phyloP scores from a whole-genome alignment of 2,329 filamentous ascomycete species.

The Pseudovirgaria hyperparasitica region DNA sequence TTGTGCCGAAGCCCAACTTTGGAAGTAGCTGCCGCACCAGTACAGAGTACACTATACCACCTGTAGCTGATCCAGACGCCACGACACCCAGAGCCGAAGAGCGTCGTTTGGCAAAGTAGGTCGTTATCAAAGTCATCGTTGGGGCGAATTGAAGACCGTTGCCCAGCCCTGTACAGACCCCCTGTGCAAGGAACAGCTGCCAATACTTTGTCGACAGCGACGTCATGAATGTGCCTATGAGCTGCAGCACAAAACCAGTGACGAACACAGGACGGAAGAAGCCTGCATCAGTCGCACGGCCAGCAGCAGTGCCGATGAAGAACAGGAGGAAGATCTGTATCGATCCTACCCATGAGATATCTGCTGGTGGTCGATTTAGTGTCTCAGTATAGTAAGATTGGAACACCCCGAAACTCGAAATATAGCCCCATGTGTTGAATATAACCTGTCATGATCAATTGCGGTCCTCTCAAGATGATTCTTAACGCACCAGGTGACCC shows the following conservation, averaged over 20 bases:
- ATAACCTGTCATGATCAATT: too few species aligned
- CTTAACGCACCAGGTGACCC: slow-evolving; percentile 25
- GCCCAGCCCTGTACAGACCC: slow-evolving; percentile 19
- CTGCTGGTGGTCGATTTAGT: slow-evolving; percentile 21
- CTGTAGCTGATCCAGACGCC: slow-evolving; percentile 47
- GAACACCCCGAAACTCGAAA: slow-evolving; percentile 24
- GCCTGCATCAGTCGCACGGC: slow-evolving; percentile 39
- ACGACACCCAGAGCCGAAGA: slow-evolving; percentile 47
- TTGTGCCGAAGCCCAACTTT: slow-evolving; percentile 51
- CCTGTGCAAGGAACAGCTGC: slow-evolving; percentile 30
- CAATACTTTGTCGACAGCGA: slow-evolving; percentile 35
- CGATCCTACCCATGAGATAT: slow-evolving; percentile 40
- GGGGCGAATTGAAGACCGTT: slow-evolving; percentile 24
- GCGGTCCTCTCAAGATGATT: too few species aligned
- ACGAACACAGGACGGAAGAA: slow-evolving; percentile 34
- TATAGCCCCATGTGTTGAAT: slow-evolving; percentile 24
- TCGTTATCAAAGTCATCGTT: slow-evolving; percentile 21
- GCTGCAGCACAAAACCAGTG: slow-evolving; percentile 29
- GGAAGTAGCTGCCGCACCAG: slow-evolving; percentile 42
- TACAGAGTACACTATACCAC: slow-evolving; percentile 51
- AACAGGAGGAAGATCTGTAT: slow-evolving; percentile 40
- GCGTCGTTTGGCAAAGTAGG: slow-evolving; percentile 49
- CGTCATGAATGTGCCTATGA: slow-evolving; percentile 40
- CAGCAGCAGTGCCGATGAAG: slow-evolving; percentile 37
- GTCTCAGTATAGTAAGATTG: slow-evolving; percentile 21